These are phyloP conservation scores for Lactifluus subvellereus DNA, from an alignment of 768 basidiomycete species.

Conservation along the genomic window DNA sequence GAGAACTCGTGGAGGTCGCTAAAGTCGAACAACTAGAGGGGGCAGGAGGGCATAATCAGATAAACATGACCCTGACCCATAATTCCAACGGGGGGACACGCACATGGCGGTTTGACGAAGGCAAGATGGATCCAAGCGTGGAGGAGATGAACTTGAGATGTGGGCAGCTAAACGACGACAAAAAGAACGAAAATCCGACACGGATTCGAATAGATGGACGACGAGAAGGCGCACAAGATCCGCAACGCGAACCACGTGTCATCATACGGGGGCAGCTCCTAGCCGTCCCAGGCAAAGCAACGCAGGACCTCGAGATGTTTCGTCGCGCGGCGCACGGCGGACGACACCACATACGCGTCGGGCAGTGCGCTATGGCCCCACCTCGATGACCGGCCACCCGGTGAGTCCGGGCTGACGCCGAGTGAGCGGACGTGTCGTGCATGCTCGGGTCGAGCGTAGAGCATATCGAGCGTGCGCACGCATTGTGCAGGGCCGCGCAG, in stretches of 20 bases:
- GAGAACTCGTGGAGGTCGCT: slow-evolving; percentile 56
- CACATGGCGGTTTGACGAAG: slow-evolving; percentile 55
- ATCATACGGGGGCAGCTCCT: slow-evolving; percentile 53
- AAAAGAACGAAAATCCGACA: background rate
- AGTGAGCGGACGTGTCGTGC: slow-evolving; percentile 66
- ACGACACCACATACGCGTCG: slow-evolving; percentile 38
- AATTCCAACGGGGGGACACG: slow-evolving; percentile 26
- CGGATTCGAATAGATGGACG: background rate
- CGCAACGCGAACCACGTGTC: slow-evolving; percentile 77
- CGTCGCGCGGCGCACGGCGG: slow-evolving; percentile 46
- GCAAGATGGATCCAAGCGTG: slow-evolving; percentile 56
- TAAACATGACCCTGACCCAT: no score
- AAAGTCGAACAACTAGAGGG: slow-evolving; percentile 60
- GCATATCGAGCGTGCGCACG: slow-evolving; percentile 58
- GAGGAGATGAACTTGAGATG: slow-evolving; percentile 56
- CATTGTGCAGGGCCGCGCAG: slow-evolving; percentile 56
- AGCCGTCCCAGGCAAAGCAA: slow-evolving; percentile 67
- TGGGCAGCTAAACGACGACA: slow-evolving; percentile 46
- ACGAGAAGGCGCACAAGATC: slow-evolving; percentile 43
- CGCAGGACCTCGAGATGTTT: slow-evolving; percentile 54
- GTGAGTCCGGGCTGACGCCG: slow-evolving; percentile 38
- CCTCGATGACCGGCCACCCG: slow-evolving; percentile 25
- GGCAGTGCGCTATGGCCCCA: slow-evolving; percentile 30
- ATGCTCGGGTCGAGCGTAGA: slow-evolving; percentile 45
- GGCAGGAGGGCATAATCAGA: background rate